Base-by-base conservation (phyloP, 768 basidiomycete species). In the Zangia roseola region DNA sequence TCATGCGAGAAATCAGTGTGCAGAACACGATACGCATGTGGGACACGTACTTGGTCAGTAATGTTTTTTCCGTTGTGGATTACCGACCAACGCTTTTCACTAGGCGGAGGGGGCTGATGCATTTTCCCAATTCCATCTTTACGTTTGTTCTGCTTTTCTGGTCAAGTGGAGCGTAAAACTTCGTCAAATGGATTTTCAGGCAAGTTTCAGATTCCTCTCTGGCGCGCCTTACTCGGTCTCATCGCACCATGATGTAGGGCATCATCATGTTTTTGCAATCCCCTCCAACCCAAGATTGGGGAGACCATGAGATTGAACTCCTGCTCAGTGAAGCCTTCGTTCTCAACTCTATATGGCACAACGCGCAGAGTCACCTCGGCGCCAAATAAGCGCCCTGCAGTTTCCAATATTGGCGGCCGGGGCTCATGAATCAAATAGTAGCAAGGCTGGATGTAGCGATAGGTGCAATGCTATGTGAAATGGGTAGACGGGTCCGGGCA, bases 211-310 rank as follows among this genome's bases (percentile, higher is more conserved):
- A 13, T 5, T 26, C 40, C 23, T 41, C 20, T 16, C 37, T 10
- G 16, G 10, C 9, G 10, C 0, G 6, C 47, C 36, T 37, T 50
- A 33, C 37, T 50, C 43, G 41, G 43, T 37, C 43, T 25, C 20
- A 17, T 21, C 17, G 47, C 28, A 10, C 5, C 56, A 38, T 33
- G 14, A 1, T 10, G 3, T 23, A 98, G 95, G 94, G 92, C 48
- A 94, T 98, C 66, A 98, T 99, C 67, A 98, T 99, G 88, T 99
- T 97, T 72, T 77, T 99, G 12, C 92, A 94, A 65, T 92, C 88
- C 1, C 77, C 92, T 5, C 92, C 92, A 13, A 94, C 92, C 6
- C 91, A 94, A 63, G 83, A 81, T 46, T 99, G 97, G 97, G 84
- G 86, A 19, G 94, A 98, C 66, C 88, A 94, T 59, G 93, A 98